Evolutionary conservation across 2,329 filamentous ascomycete species (phyloP).

Genomic region (Fusarium dlaminii): DNA sequence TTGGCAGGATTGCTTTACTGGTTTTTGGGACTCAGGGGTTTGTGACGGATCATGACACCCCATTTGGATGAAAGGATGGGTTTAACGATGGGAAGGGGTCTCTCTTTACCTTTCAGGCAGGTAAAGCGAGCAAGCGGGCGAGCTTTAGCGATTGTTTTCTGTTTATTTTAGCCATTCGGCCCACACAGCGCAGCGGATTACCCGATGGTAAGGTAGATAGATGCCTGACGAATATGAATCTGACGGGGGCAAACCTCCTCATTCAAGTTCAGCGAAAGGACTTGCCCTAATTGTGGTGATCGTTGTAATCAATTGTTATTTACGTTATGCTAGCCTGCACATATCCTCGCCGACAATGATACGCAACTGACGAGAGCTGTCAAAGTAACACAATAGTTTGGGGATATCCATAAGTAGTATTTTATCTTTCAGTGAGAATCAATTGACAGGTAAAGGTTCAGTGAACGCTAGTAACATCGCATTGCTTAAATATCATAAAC

Average conservation of each 20-base stretch:
- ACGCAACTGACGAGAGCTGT: neutral
- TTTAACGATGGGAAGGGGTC: constrained; percentile 23
- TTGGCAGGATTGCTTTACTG: constrained; percentile 39
- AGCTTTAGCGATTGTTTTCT: constrained; percentile 32
- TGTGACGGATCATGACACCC: constrained; percentile 14
- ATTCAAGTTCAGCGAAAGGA: neutral
- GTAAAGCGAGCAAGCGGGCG: constrained; percentile 16
- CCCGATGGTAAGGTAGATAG: constrained; percentile 6
- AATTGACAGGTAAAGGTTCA: neutral
- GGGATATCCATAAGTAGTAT: neutral
- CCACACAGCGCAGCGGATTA: constrained; percentile 8
- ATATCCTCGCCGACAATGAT: neutral
- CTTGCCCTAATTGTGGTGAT: neutral
- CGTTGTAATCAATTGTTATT: neutral
- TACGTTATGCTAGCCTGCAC: neutral
- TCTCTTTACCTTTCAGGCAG: constrained; percentile 9
- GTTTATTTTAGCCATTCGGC: constrained; percentile 3
- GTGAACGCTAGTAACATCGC: neutral
- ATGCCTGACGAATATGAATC: constrained; percentile 22
- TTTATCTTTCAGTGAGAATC: neutral
- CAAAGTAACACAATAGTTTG: neutral
- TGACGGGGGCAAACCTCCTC: neutral
- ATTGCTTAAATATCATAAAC: neutral
- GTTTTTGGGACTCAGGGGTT: constrained; percentile 29
- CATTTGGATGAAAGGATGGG: constrained; percentile 29